phyloP scores from a whole-genome alignment of 129 eudicot species.

The Artemisia tridentata region DNA sequence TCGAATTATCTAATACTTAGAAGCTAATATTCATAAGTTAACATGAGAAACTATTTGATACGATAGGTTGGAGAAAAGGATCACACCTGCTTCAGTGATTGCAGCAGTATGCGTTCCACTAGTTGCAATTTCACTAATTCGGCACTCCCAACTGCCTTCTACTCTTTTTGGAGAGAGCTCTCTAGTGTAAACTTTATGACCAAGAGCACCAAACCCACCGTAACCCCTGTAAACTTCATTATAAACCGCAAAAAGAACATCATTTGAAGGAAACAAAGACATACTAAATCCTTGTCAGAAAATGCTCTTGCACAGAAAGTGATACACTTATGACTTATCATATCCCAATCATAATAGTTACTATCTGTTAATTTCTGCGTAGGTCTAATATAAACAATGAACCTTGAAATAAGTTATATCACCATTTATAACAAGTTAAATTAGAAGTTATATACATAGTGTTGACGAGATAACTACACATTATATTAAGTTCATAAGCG shows the following conservation, averaged over 20 bases:
- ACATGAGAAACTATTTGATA: slow-evolving; percentile 7
- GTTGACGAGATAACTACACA: too few species aligned
- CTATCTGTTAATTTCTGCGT: not conserved
- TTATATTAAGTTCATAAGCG: too few species aligned
- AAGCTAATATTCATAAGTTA: too few species aligned
- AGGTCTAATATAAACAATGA: not conserved
- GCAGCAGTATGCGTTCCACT: slow-evolving; percentile 99
- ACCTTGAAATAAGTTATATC: not conserved
- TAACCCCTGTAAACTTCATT: slow-evolving; percentile 96
- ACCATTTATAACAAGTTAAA: not conserved
- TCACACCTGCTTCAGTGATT: slow-evolving; percentile 63
- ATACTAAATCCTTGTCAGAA: not conserved
- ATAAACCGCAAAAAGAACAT: slow-evolving; percentile 36
- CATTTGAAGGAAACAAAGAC: slow-evolving; percentile 32
- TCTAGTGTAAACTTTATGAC: slow-evolving; percentile 80
- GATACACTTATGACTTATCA: not conserved
- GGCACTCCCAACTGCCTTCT: slow-evolving; percentile 71
- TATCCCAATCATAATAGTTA: not conserved
- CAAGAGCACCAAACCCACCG: slow-evolving; percentile 99
- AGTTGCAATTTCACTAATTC: slow-evolving; percentile 65
- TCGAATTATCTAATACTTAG: too few species aligned
- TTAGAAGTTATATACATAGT: not conserved
- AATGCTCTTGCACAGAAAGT: not conserved
- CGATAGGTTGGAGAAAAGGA: too few species aligned
- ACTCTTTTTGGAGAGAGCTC: slow-evolving; percentile 80